Base-by-base conservation (phyloP, 148 eudicot genomes). In the Agrostemma githago region DNA sequence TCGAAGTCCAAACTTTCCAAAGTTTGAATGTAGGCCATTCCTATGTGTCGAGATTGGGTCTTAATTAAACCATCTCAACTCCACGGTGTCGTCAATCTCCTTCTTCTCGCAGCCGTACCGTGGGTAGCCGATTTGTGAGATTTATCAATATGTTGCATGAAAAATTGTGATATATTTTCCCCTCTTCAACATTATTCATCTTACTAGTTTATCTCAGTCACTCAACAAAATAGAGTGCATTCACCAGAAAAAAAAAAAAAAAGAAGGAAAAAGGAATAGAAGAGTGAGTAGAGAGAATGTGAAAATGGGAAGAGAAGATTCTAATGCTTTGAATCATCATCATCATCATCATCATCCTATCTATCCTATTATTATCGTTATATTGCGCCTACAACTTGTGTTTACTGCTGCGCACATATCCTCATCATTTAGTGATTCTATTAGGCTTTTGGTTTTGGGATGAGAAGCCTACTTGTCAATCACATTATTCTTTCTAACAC, bases 361-460 rank as follows among this genome's bases (percentile, higher is more conserved):
- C 34, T 26, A 26, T 26, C 34, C 34, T 26, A 26, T 26, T 1
- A 26, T 26, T 26, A 26, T 26, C 60, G n/a, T n/a, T n/a, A n/a
- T n/a, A 67, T 17, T 73, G 75, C 73, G 26, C 74, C 62, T 79
- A 19, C 81, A 79, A 79, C 74, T 79, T 74, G 78, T 54, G 44
- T 26, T 61, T 56, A 62, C 72, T 15, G 71, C 72, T 15, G 71
- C 41, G 74, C 63, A 80, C 79, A 80, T 76, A 72, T 80, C 79
- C 77, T 72, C 73, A 76, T 72, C 73, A 76, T 80, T 61, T 79
- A 66, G 68, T 72, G 76, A 76, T 80, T 72, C 83, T 73, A 77
- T 51, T 15, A 69, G 48, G 4, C 57, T 72, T 63, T 72, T 68
- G 74, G 44, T 76, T 26, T 26, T 26, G 34, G 34, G 34, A 26